Conservation (phyloP, 257 asterid species). For the Solanum pennellii region DNA sequence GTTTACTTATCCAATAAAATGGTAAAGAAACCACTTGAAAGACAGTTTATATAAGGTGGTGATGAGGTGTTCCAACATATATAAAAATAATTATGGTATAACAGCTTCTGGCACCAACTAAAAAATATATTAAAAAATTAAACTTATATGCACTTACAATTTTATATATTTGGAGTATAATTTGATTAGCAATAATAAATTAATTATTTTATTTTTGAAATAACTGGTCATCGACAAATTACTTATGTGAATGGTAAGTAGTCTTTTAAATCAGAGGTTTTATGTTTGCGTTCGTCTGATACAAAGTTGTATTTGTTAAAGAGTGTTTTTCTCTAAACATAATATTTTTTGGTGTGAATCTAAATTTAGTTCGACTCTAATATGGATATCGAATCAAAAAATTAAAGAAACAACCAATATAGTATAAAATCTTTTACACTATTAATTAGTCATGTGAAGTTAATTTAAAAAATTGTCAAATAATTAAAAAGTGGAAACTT, state of each 20-base stretch:
- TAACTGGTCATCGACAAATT: not conserved
- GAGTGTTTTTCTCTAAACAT: no score
- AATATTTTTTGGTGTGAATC: no score
- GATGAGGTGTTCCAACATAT: not conserved
- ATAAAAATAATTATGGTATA: not conserved
- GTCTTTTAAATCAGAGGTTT: no score
- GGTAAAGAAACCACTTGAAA: not conserved
- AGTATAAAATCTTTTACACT: not conserved
- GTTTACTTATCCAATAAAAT: not conserved
- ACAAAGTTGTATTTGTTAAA: rapidly evolving
- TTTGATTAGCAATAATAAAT: not conserved
- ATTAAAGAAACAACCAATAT: no score
- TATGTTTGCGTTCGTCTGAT: not conserved
- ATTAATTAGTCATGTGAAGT: not conserved
- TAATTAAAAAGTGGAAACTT: not conserved
- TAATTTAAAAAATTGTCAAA: not conserved
- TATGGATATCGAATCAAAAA: no score
- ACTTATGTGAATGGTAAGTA: not conserved
- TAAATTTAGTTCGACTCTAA: no score
- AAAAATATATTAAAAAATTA: not conserved
- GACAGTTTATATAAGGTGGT: not conserved
- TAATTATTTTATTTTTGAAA: not conserved
- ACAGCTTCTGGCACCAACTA: not conserved
- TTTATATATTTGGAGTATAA: not conserved
- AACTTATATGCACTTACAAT: not conserved